A percentile compares a stretch with the other conserved stretches of the same genome.
phyloP scores from a whole-genome alignment of 352 stramenopile species.

The Pythium pyrilobum region DNA sequence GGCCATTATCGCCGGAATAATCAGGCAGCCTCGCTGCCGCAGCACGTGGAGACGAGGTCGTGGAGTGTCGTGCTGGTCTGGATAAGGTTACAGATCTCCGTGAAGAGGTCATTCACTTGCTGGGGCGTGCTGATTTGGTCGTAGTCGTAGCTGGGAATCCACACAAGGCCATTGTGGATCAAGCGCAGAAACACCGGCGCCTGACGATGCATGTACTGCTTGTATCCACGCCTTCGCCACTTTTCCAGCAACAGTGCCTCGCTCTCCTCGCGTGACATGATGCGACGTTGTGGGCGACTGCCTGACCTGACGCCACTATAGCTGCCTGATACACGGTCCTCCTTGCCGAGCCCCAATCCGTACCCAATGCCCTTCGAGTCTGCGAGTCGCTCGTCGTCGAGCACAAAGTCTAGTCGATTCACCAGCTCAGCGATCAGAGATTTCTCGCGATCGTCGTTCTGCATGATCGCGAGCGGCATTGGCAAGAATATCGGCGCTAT shows the following conservation, averaged over 20 bases:
- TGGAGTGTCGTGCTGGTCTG: conserved; percentile 4
- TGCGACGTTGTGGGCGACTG: conserved; percentile 24
- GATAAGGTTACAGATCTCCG: conserved; percentile 18
- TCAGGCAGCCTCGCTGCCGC: conserved; percentile 3
- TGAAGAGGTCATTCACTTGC: conserved; percentile 20
- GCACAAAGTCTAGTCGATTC: conserved; percentile 46
- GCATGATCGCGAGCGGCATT: conserved; percentile 22
- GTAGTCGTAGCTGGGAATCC: conserved; percentile 75
- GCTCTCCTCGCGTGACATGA: conserved; percentile 29
- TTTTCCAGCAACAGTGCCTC: conserved; percentile 21
- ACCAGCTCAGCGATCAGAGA: conserved; percentile 31
- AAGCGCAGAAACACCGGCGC: conserved; percentile 65
- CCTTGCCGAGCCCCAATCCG: conserved; percentile 52
- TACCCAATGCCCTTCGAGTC: conserved; percentile 61
- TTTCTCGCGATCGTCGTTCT: conserved; percentile 14
- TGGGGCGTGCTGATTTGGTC: conserved; percentile 40
- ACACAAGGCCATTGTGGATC: conserved; percentile 62
- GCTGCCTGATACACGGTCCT: conserved; percentile 9
- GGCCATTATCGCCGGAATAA: too few relatives aligned
- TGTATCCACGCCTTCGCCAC: conserved; percentile 59
- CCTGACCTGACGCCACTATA: neutral
- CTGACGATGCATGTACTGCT: conserved; percentile 69
- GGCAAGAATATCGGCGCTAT: conserved; percentile 63
- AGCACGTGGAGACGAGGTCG: neutral
- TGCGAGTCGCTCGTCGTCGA: conserved; percentile 67